phyloP scores from a whole-genome alignment of 441 rosid species.

The Rhodomyrtus psidioides region DNA sequence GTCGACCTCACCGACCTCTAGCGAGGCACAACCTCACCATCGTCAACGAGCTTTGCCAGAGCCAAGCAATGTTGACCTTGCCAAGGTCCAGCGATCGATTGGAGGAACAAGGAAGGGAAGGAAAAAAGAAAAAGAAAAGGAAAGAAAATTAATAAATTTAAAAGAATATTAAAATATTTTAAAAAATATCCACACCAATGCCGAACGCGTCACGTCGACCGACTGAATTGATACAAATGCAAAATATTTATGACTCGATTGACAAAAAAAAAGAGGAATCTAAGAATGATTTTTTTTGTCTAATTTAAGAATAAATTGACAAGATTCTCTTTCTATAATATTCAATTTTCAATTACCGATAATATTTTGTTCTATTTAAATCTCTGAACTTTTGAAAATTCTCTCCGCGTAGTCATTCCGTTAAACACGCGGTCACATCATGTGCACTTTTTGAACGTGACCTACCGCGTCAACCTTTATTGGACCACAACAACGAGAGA shows the following conservation, averaged over 20 bases:
- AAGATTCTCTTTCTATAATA: not conserved
- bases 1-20: too few relatives aligned
- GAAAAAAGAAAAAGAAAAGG: too few relatives aligned
- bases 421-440: not conserved
- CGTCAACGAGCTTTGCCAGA: too few relatives aligned
- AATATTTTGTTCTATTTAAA: not conserved
- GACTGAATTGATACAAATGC: too few relatives aligned
- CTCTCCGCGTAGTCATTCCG: not conserved
- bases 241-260: not conserved
- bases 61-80: too few relatives aligned
- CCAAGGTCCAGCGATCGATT: too few relatives aligned
- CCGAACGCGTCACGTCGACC: fast-evolving
- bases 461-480: not conserved
- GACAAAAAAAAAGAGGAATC: fast-evolving
- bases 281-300: too few relatives aligned
- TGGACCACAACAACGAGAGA: too few relatives aligned
- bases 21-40: too few relatives aligned
- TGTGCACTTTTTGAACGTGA: not conserved
- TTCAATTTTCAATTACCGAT: too few relatives aligned
- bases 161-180: not conserved
- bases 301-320: not conserved
- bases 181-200: fast-evolving
- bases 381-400: not conserved
- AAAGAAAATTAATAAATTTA: fast-evolving
- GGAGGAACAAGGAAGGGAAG: too few relatives aligned